Evolutionary conservation across 306 rosid genomes (phyloP).

Genomic region (Ammopiptanthus mongolicus): DNA sequence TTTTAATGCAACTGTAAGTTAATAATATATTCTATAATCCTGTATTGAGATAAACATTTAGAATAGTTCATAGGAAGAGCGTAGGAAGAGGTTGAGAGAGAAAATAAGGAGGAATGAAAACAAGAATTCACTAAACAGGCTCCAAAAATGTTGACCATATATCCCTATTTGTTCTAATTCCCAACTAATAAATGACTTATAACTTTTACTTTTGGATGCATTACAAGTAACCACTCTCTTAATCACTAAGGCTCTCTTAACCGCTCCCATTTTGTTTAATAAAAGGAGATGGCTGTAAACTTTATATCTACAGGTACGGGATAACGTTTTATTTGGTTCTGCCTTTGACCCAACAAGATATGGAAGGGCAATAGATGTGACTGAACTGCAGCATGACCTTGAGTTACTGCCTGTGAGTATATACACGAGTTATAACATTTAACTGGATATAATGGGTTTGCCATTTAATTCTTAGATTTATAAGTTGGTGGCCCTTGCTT

Average conservation of each 20-base stretch:
- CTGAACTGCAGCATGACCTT: constrained; percentile 74
- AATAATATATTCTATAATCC: not conserved
- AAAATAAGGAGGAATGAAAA: not conserved
- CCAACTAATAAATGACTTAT: not conserved
- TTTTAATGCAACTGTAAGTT: constrained; percentile 92
- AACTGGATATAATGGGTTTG: constrained; percentile 23
- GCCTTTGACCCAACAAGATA: constrained; percentile 53
- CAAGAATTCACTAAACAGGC: not conserved
- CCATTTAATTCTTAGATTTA: not conserved
- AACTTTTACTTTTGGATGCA: not conserved
- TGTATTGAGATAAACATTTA: not conserved
- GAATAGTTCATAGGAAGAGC: constrained; percentile 3
- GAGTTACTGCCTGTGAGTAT: constrained; percentile 76
- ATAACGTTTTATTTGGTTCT: constrained; percentile 84
- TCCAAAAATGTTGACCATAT: not conserved
- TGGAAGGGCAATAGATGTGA: constrained; percentile 69
- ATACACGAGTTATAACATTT: constrained; percentile 2
- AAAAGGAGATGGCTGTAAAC: constrained; percentile 9
- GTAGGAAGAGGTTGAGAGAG: not conserved
- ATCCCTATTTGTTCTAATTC: not conserved
- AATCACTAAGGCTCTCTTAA: not conserved
- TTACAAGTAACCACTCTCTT: not conserved
- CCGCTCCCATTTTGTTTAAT: not conserved
- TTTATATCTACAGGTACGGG: constrained; percentile 57
- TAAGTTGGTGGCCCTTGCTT: constrained; percentile 5